A percentile compares a stretch with the other conserved stretches of the same genome.
These are phyloP conservation scores for Trypanosoma rangeli DNA, from an alignment of 208 protist genomes.

Conservation along the genomic window DNA sequence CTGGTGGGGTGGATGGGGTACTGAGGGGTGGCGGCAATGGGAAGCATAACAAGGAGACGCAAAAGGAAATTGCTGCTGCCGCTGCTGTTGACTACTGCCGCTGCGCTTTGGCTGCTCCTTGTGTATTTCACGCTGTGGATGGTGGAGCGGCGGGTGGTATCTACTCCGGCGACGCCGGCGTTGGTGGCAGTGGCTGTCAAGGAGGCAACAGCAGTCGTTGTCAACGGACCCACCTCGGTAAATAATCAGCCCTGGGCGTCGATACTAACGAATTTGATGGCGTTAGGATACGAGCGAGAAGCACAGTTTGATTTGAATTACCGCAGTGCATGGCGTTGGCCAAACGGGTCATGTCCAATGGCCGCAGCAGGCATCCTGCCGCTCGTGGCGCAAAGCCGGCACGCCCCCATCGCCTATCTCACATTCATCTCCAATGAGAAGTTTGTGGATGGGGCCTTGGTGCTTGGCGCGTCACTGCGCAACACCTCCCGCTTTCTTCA, in stretches of 20 bases:
- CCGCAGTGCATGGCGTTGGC: not conserved
- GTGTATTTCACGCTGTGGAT: not conserved
- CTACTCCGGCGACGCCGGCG: too few relatives aligned
- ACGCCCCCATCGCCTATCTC: constrained; percentile 31
- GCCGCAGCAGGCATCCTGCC: not conserved
- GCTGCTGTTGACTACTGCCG: not conserved
- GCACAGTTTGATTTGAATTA: not conserved
- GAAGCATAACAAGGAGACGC: not conserved
- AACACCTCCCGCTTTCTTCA: constrained; percentile 18
- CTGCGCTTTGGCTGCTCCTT: not conserved
- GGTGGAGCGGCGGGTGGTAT: not conserved
- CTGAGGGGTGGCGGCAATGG: not conserved
- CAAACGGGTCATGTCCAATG: not conserved
- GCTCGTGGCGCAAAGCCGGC: not conserved
- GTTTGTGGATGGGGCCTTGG: constrained; percentile 39
- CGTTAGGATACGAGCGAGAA: constrained; percentile 11
- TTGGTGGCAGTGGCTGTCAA: too few relatives aligned
- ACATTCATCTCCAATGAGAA: constrained; percentile 35
- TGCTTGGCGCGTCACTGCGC: constrained; percentile 28
- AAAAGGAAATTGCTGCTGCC: not conserved
- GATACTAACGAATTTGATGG: not conserved
- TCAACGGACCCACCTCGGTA: too few relatives aligned
- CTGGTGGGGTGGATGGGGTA: too few relatives aligned
- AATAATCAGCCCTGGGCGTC: too few relatives aligned
- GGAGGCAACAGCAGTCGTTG: too few relatives aligned